Evolutionary conservation across 345 rosid genomes (phyloP).

Genomic region (Combretum micranthum): DNA sequence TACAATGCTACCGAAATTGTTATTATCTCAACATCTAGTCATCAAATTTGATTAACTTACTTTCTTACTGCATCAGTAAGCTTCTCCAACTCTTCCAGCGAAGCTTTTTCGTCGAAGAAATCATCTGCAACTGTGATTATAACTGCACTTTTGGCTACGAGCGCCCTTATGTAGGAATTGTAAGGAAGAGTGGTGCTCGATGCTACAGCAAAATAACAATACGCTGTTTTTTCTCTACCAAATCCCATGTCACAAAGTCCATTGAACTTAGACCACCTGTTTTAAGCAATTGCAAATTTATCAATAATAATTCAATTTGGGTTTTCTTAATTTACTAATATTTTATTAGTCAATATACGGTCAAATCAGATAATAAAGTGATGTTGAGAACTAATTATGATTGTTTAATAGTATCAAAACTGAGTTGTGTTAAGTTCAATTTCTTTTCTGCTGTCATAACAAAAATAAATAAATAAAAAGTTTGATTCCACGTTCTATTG

Average conservation of each 20-base stretch:
- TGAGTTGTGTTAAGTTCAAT: too few relatives aligned
- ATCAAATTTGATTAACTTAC: constrained; percentile 19
- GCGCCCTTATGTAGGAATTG: constrained; percentile 21
- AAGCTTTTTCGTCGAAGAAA: constrained; percentile 51
- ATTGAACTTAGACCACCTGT: constrained; percentile 44
- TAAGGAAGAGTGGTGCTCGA: constrained; percentile 29
- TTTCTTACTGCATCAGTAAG: constrained; percentile 44
- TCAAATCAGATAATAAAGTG: too few relatives aligned
- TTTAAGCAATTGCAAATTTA: not conserved
- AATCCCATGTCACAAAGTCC: constrained; percentile 56
- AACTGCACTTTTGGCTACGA: constrained; percentile 37
- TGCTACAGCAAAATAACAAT: constrained; percentile 49
- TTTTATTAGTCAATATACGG: too few relatives aligned
- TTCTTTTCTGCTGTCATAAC: too few relatives aligned
- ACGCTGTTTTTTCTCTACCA: constrained; percentile 52
- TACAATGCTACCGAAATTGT: too few relatives aligned
- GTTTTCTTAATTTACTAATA: too few relatives aligned
- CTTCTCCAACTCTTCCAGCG: constrained; percentile 30
- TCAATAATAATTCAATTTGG: not conserved
- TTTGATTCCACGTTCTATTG: too few relatives aligned
- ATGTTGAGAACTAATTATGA: too few relatives aligned
- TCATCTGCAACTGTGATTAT: constrained; percentile 63
- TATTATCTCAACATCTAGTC: too few relatives aligned
- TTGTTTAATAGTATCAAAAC: too few relatives aligned
- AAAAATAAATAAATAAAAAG: too few relatives aligned